Evolutionary conservation across 2,329 filamentous ascomycete species (phyloP).

Genomic region (Arachnomyces sp.): DNA sequence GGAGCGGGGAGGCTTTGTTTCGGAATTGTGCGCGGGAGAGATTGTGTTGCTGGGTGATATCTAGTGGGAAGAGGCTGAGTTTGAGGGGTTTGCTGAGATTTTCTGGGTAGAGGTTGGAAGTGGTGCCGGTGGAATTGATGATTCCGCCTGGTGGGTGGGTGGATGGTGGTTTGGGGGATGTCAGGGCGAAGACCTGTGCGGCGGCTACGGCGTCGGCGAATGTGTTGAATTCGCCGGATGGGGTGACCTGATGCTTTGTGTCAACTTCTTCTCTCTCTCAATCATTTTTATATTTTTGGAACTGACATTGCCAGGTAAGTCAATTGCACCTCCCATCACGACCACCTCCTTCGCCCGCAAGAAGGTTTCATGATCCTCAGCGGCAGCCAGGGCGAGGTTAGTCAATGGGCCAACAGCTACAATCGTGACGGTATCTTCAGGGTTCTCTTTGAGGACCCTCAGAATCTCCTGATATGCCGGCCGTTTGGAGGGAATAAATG

Average conservation of each 20-base stretch:
- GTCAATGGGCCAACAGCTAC: conserved; percentile 85
- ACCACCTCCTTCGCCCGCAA: conserved; percentile 82
- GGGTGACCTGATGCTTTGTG: conserved; percentile 45
- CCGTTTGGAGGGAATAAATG: conserved; percentile 67
- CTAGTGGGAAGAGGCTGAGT: conserved; percentile 65
- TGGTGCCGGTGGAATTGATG: conserved; percentile 16
- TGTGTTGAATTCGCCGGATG: conserved; percentile 89
- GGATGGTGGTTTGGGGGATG: conserved; percentile 62
- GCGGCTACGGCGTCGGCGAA: conserved; percentile 78
- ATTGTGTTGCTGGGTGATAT: conserved; percentile 66
- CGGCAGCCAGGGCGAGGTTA: conserved; percentile 84
- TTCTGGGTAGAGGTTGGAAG: conserved; percentile 50
- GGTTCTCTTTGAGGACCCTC: conserved; percentile 73
- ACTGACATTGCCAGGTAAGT: conserved; percentile 71
- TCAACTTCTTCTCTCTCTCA: neutral
- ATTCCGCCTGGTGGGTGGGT: conserved; percentile 60
- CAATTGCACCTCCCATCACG: conserved; percentile 87
- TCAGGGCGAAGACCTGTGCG: conserved; percentile 69
- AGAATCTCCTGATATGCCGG: conserved; percentile 82
- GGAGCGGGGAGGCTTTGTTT: conserved; percentile 46
- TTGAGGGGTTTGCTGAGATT: conserved; percentile 57
- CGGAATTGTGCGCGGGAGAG: conserved; percentile 56
- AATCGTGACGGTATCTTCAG: conserved; percentile 77
- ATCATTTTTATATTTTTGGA: neutral
- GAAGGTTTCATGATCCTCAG: conserved; percentile 83